Conservation (phyloP, 192 early-diverging fungal genomes). For the Thamnidium elegans region DNA sequence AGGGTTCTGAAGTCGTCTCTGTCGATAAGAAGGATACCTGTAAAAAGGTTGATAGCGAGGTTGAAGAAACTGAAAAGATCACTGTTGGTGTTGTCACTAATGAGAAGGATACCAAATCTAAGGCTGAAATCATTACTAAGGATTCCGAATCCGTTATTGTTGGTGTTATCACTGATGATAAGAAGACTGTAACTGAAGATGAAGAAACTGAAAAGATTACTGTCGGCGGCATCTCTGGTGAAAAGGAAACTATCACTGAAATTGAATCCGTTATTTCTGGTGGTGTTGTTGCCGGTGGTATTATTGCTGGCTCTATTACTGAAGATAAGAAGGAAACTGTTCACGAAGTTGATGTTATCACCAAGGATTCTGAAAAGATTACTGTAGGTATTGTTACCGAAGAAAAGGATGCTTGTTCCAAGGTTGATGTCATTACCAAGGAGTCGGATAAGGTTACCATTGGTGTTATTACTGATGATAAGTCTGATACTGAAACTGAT, state of each 20-base stretch:
- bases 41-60: not conserved
- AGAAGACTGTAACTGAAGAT: not conserved
- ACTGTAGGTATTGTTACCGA: constrained; percentile 2
- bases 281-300: not conserved
- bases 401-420: not conserved
- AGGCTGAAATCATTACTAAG: not conserved
- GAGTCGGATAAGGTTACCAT: too few relatives aligned
- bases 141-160: not conserved
- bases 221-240: not conserved
- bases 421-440: not conserved
- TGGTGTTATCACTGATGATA: not conserved
- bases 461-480: not conserved
- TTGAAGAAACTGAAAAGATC: not conserved
- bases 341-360: not conserved
- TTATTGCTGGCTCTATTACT: not conserved
- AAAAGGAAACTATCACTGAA: not conserved
- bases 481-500: not conserved
- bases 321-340: not conserved
- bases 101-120: not conserved
- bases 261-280: not conserved
- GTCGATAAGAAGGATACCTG: not conserved
- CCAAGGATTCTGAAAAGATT: not conserved
- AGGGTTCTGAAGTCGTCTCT: not conserved
- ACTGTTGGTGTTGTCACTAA: not conserved
- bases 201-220: too few relatives aligned